Conservation (phyloP, 1,139 yeast genomes). For the Geotrichum aggregatum region DNA sequence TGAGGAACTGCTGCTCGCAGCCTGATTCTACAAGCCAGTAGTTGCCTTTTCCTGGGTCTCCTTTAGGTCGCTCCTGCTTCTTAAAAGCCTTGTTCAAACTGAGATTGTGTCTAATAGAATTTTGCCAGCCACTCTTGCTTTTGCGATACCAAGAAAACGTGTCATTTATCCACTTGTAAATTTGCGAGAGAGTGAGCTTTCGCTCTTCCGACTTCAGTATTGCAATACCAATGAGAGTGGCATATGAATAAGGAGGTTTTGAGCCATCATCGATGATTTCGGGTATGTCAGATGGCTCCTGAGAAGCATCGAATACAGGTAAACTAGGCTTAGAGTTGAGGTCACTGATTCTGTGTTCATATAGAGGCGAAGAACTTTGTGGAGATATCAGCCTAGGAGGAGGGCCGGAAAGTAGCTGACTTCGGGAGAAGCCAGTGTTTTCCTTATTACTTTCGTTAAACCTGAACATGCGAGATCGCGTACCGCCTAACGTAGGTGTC, state of each 20-base stretch:
- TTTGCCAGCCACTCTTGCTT: conserved; percentile 93
- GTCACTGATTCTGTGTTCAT: not conserved
- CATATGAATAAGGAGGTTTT: conserved; percentile 94
- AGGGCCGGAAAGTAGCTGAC: conserved; percentile 5
- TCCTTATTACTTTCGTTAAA: conserved; percentile 13
- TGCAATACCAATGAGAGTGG: conserved; percentile 90
- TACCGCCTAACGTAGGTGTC: conserved; percentile 10
- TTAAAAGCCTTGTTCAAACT: conserved; percentile 82
- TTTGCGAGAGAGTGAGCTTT: conserved; percentile 80
- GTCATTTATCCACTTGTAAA: conserved; percentile 87
- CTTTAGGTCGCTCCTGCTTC: conserved; percentile 87
- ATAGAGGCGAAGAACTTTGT: conserved; percentile 14
- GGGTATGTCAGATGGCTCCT: conserved; percentile 35
- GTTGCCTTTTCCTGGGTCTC: conserved; percentile 84
- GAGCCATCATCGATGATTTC: conserved; percentile 45
- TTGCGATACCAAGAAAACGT: conserved; percentile 74
- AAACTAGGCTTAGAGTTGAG: not conserved
- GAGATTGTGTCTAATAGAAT: conserved; percentile 80
- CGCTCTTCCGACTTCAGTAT: conserved; percentile 78
- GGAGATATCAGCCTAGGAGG: conserved; percentile 15
- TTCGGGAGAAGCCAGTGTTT: conserved; percentile 14
- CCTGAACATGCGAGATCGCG: conserved; percentile 6
- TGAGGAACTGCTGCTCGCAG: conserved; percentile 74
- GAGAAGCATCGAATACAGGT: not conserved
- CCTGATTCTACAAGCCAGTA: conserved; percentile 91